phyloP scores from a whole-genome alignment of 805 yeast species.

The Myxozyma mucilagina region DNA sequence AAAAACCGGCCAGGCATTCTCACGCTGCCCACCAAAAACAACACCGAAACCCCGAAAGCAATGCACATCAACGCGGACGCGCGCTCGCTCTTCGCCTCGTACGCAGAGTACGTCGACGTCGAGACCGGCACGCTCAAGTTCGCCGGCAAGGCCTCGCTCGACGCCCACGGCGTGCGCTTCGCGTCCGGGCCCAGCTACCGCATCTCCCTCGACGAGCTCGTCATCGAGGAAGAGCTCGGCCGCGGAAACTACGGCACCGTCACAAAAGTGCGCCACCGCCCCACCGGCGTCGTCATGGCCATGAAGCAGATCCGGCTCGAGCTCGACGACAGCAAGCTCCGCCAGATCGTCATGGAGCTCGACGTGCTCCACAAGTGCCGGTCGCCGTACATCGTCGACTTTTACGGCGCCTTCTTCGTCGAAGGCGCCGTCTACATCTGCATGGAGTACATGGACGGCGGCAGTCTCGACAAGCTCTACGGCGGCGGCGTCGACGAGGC shows the following conservation, averaged over 20 bases:
- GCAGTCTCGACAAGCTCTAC: constrained; percentile 84
- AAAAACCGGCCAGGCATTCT: not conserved
- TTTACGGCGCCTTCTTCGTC: constrained; percentile 94
- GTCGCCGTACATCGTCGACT: constrained; percentile 89
- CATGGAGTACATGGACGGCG: constrained; percentile 97
- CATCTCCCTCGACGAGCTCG: constrained; percentile 80
- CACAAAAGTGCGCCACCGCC: constrained; percentile 86
- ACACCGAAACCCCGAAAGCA: constrained; percentile 23
- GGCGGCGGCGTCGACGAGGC: constrained; percentile 65
- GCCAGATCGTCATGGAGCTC: constrained; percentile 93
- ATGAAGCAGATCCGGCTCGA: constrained; percentile 95
- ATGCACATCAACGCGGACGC: constrained; percentile 24
- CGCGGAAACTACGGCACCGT: constrained; percentile 97
- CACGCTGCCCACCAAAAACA: not conserved
- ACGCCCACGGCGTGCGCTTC: constrained; percentile 89
- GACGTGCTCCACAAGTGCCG: constrained; percentile 90
- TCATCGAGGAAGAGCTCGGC: constrained; percentile 75
- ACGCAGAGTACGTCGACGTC: constrained; percentile 84
- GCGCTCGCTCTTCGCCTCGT: constrained; percentile 63
- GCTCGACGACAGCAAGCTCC: constrained; percentile 87
- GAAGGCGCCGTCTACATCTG: constrained; percentile 99
- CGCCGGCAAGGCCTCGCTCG: constrained; percentile 89
- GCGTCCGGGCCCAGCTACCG: constrained; percentile 83
- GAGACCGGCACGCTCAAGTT: constrained; percentile 90
- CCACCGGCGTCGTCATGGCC: constrained; percentile 91